phyloP scores from a whole-genome alignment of 73 alveolate species.

The Paraurostyla sp. region DNA sequence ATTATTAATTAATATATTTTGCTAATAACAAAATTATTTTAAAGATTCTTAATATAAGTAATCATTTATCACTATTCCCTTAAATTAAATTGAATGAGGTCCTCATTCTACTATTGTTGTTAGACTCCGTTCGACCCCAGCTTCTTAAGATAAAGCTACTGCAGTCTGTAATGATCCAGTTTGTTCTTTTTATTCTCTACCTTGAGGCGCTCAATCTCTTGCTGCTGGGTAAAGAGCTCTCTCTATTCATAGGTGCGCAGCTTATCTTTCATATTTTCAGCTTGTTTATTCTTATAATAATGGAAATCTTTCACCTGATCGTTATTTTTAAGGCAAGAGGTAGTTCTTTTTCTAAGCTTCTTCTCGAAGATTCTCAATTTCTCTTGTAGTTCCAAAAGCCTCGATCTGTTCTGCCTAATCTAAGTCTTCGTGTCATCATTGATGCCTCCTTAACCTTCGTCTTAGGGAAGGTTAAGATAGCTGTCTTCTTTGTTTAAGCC shows the following conservation, averaged over 20 bases:
- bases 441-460: background rate
- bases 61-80: background rate
- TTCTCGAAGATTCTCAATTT: slow-evolving; percentile 12
- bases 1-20: slow-evolving; percentile 64
- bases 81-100: too few species aligned
- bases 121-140: too few species aligned
- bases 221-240: slow-evolving; percentile 5
- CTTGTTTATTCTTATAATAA: slow-evolving; percentile 16
- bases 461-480: background rate
- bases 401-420: background rate
- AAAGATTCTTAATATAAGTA: slow-evolving; percentile 1
- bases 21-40: background rate
- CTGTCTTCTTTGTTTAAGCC: slow-evolving; percentile 15
- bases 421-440: background rate
- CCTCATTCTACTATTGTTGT: too few species aligned
- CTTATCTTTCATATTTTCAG: background rate
- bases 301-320: slow-evolving; percentile 8
- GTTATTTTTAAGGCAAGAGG: background rate
- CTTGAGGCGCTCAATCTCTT: slow-evolving; percentile 23
- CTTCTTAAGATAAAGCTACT: slow-evolving; percentile 35
- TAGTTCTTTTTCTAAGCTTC: slow-evolving; percentile 20
- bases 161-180: slow-evolving; percentile 30
- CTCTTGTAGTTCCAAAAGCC: background rate
- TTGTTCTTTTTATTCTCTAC: slow-evolving; percentile 28
- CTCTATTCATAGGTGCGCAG: background rate